Base-by-base conservation (phyloP, 2,329 filamentous ascomycete genomes). In the Zymoseptoria tritici region DNA sequence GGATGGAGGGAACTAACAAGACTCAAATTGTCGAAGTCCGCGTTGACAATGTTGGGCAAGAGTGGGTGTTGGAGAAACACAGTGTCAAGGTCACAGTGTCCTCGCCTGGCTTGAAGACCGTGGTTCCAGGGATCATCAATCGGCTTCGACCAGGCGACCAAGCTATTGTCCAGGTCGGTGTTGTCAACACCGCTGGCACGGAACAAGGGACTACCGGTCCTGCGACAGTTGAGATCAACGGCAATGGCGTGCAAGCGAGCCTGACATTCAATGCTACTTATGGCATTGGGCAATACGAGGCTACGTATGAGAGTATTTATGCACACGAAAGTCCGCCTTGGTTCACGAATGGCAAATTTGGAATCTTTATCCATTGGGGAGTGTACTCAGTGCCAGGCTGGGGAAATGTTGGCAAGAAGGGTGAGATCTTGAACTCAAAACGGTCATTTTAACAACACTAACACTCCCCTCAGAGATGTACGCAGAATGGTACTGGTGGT, bases 331-430 rank as follows among this genome's bases (percentile, higher is more conserved):
- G 76, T 13, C 81, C 81, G 0, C 72, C 76, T 4, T 85, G 83
- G 82, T 85, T 78, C 63, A 75, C 81, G 57, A 74, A 78, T 50
- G 79, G 75, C 21, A 85, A 85, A 59, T 85, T 76, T 61, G 83
- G 83, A 0, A 85, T 85, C 46, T 85, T 85, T 65, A 81, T 85
- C 49, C 83, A 85, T 61, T 85, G 83, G 70, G 82, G 83, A 0
- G 73, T 78, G 0, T 85, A 83, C 63, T 71, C 80, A 0, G 81
- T 84, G 0, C 79, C 82, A 0, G 81, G 78, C 3, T 85, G 82
- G 81, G 83, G 82, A 1, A 77, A 78, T 50, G 63, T 64, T 2
- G 69, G 69, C 8, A 62, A 71, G 3, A 74, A 76, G 54, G 78
- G 78, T 62, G 68, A 64, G 24, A 74, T 75, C 73, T 61, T 21